Base-by-base conservation (phyloP, 2,329 filamentous ascomycete species). In the Magnaporthiopsis incrustans region DNA sequence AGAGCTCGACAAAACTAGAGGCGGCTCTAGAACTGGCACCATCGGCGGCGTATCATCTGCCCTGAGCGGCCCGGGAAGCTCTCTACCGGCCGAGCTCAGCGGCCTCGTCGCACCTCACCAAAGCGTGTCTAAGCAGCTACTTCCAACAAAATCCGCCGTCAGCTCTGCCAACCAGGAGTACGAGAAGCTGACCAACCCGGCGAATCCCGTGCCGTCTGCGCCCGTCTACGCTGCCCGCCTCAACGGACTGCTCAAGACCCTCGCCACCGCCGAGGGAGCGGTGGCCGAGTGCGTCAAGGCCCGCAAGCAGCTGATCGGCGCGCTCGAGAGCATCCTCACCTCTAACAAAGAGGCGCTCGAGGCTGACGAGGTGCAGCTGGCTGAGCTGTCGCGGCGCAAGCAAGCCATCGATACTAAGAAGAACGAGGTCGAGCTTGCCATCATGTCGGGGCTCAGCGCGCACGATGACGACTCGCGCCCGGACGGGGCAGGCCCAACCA, bases 221-320 rank as follows among this genome's bases (percentile, higher is more conserved):
- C 93, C 95, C 1, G 93, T 99, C 26, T 91, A 96, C 72, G 95
- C 95, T 2, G 94, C 94, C 18, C 89, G 92, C 33, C 84, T 99
- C 11, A 93, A 91, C 68, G 90, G 91, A 3, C 82, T 99, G n/a
- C 83, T 98, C 63, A 97, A 95, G 78, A 90, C 88, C 8, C 83
- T 99, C 25, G 91, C 92, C 26, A 91, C 86, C 67, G 95, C 95
- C 4, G 93, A 99, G 76, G 91, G 87, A 64, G 92, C 94, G 0
- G 90, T 98, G 1, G 88, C 90, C 2, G 92, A 97, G 70, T 91
- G 90, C 69, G 91, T 99, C 73, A 93, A 94, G 73, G 91, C 92
- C 2, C 88, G 95, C 18, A 85, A 86, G 68, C 84, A 86, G 12
- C 82, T 99, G 33, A 88, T 98, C 53, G 82, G 85, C 33, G 92